phyloP scores from a whole-genome alignment of 106 monocot genomes.

The Dendrobium nobile region DNA sequence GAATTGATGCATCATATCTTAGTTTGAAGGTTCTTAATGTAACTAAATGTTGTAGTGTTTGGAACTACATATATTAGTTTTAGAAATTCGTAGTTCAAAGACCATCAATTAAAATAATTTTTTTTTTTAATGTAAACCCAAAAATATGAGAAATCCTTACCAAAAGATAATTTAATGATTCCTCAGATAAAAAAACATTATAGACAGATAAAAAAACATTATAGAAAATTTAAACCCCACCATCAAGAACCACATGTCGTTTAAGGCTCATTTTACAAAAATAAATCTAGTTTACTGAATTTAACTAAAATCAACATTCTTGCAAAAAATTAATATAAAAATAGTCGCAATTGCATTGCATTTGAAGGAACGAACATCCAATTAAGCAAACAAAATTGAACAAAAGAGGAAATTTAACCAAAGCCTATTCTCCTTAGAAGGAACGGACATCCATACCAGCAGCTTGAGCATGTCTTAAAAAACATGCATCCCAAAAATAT shows the following conservation, averaged over 20 bases:
- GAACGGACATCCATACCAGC: too few species aligned
- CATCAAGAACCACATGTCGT: neutral
- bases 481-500: too few species aligned
- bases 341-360: too few species aligned
- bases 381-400: too few species aligned
- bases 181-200: neutral
- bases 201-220: neutral
- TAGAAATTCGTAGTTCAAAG: neutral
- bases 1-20: neutral
- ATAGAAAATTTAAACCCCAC: neutral
- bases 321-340: too few species aligned
- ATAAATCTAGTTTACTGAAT: neutral
- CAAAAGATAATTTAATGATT: neutral
- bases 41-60: neutral
- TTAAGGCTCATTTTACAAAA: neutral
- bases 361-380: too few species aligned
- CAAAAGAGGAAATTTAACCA: too few species aligned
- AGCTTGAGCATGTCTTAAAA: too few species aligned
- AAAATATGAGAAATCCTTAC: neutral
- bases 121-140: neutral
- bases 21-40: neutral
- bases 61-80: neutral
- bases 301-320: neutral
- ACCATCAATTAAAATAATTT: neutral
- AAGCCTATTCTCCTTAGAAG: too few species aligned